phyloP scores from a whole-genome alignment of 2,329 filamentous ascomycete genomes.

The Neopestalotiopsis sp. region DNA sequence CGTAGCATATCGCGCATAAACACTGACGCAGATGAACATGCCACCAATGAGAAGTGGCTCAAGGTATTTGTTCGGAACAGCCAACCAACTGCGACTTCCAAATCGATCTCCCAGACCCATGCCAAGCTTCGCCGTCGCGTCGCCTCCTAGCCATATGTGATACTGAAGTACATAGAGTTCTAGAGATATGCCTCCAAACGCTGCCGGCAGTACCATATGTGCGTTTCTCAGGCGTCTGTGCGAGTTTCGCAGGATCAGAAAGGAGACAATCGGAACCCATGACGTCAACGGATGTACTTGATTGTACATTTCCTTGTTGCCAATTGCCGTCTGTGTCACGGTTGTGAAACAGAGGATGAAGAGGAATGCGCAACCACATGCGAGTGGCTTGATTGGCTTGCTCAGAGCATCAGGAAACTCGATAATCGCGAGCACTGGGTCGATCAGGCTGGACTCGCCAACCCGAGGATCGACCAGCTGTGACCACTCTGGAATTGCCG shows the following conservation, averaged over 20 bases:
- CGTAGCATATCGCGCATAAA: conserved; percentile 29
- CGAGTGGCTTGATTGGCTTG: conserved; percentile 5
- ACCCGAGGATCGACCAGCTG: conserved; percentile 23
- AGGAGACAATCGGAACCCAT: conserved; percentile 58
- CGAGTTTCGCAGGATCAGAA: conserved; percentile 58
- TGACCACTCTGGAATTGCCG: conserved; percentile 28
- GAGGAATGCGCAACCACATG: conserved; percentile 20
- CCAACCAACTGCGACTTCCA: conserved; percentile 14
- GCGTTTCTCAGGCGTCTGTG: conserved; percentile 45
- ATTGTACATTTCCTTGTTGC: conserved; percentile 50
- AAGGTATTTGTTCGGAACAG: conserved; percentile 25
- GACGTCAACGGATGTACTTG: conserved; percentile 58
- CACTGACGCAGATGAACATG: conserved; percentile 32
- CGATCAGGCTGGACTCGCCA: conserved; percentile 14
- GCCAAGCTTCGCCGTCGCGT: conserved; percentile 58
- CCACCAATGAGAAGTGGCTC: conserved; percentile 33
- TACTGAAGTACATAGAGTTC: conserved; percentile 66
- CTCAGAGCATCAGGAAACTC: conserved; percentile 5
- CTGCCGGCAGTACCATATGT: conserved; percentile 54
- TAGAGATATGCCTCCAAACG: conserved; percentile 61
- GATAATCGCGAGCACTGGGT: conserved; percentile 3
- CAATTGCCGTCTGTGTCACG: conserved; percentile 32
- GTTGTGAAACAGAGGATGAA: conserved; percentile 40
- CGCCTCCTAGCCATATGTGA: conserved; percentile 66
- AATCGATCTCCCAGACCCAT: conserved; percentile 22